Conservation (phyloP, 164 flowering plant genomes). For the Platanus orientalis region DNA sequence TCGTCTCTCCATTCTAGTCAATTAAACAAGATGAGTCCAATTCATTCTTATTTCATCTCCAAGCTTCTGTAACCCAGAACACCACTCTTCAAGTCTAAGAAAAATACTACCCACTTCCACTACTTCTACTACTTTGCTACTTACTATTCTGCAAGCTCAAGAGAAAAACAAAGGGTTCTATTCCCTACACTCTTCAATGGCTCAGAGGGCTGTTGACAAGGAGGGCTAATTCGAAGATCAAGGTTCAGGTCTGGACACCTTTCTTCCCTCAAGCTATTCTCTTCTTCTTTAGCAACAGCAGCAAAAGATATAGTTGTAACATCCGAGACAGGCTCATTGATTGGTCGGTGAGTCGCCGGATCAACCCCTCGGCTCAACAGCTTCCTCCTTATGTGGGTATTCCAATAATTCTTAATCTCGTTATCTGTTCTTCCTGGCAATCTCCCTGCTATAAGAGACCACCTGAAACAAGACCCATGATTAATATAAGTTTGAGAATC, state of each 20-base stretch:
- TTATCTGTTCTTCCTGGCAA: constrained; percentile 86
- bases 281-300: constrained; percentile 24
- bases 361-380: constrained; percentile 73
- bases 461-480: constrained; percentile 22
- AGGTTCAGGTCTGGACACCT: constrained; percentile 72
- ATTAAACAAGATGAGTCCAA: background rate
- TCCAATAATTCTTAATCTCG: constrained; percentile 91
- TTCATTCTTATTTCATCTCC: constrained; percentile 59
- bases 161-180: constrained; percentile 43
- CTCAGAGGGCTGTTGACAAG: constrained; percentile 25
- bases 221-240: constrained; percentile 84
- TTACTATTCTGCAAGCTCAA: constrained; percentile 61
- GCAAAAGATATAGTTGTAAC: constrained; percentile 44
- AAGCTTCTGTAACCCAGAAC: constrained; percentile 71
- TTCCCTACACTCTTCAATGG: constrained; percentile 30
- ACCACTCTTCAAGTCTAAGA: constrained; percentile 53
- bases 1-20: constrained; percentile 5
- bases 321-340: constrained; percentile 44
- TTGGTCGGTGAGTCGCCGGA: constrained; percentile 63
- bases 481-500: too few species aligned
- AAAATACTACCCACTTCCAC: constrained; percentile 25
- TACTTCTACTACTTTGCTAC: constrained; percentile 14
- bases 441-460: constrained; percentile 64
- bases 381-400: constrained; percentile 80
- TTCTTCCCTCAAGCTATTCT: constrained; percentile 17